Evolutionary conservation across 306 rosid genomes (phyloP).

Genomic region (Aeschynomene evenia): DNA sequence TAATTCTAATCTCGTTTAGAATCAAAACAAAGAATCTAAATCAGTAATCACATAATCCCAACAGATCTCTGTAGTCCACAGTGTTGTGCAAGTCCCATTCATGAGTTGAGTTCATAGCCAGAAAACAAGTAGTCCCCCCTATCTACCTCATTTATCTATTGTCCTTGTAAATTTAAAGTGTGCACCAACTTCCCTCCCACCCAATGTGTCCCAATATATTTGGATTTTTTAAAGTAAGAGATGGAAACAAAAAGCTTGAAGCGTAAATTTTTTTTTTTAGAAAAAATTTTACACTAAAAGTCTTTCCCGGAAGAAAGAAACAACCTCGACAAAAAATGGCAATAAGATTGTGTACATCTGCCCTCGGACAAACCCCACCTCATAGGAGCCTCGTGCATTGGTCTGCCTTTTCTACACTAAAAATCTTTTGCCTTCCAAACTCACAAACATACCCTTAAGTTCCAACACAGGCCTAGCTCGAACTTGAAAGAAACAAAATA

Average conservation of each 20-base stretch:
- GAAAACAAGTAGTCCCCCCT: slow-evolving; percentile 36
- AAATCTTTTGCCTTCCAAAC: no score
- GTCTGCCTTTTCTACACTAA: no score
- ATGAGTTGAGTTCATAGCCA: slow-evolving; percentile 32
- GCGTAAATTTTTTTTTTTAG: no score
- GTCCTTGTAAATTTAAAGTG: slow-evolving; percentile 28
- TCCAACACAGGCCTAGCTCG: not conserved
- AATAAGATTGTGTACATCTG: no score
- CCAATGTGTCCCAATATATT: slow-evolving; percentile 15
- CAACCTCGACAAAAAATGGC: no score
- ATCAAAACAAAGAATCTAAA: slow-evolving; percentile 27
- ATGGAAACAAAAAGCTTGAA: no score
- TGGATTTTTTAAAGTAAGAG: no score
- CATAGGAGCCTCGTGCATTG: no score
- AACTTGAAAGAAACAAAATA: no score
- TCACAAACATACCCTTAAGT: not conserved
- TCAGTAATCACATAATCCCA: slow-evolving; percentile 28
- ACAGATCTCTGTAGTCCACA: slow-evolving; percentile 16
- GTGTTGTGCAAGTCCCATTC: slow-evolving; percentile 31
- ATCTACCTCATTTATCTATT: slow-evolving; percentile 15
- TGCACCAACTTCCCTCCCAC: slow-evolving; percentile 33
- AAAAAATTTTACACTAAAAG: no score
- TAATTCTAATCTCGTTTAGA: not conserved
- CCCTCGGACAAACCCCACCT: no score
- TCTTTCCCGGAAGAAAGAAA: no score